Conservation (phyloP, 371 early-diverging fungal species). For the Umbelopsis sp. region DNA sequence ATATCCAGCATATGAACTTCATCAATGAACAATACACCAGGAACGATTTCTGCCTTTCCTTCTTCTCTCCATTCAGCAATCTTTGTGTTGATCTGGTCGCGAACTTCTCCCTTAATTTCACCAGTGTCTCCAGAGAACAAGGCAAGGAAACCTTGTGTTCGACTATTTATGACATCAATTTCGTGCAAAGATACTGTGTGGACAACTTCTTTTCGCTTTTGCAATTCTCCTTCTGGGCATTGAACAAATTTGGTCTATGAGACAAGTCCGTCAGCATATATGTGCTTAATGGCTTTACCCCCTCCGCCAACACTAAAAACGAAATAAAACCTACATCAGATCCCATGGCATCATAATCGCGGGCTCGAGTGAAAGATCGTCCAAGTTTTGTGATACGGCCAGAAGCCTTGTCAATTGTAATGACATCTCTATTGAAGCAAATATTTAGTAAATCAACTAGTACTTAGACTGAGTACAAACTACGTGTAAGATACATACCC, state of each 20-base stretch:
- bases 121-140: conserved; percentile 97
- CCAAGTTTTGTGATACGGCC: conserved; percentile 98
- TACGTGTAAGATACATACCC: conserved; percentile 57
- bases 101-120: conserved; percentile 96
- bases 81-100: conserved; percentile 98
- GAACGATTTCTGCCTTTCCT: conserved; percentile 97
- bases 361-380: conserved; percentile 89
- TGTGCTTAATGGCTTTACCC: background rate
- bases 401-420: conserved; percentile 98
- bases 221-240: conserved; percentile 99
- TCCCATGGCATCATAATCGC: conserved; percentile 97
- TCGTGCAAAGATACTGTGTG: conserved; percentile 98
- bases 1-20: conserved; percentile 99
- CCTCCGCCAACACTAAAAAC: background rate
- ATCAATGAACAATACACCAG: conserved; percentile 98
- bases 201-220: conserved; percentile 93
- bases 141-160: conserved; percentile 96
- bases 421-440: conserved; percentile 81
- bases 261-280: background rate
- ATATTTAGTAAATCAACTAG: background rate
- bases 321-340: conserved; percentile 70
- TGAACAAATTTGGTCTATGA: conserved; percentile 91
- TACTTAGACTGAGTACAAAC: background rate
- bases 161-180: conserved; percentile 99
- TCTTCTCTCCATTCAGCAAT: conserved; percentile 99